phyloP scores from a whole-genome alignment of 2,329 filamentous ascomycete species.

The Hortaea werneckii region DNA sequence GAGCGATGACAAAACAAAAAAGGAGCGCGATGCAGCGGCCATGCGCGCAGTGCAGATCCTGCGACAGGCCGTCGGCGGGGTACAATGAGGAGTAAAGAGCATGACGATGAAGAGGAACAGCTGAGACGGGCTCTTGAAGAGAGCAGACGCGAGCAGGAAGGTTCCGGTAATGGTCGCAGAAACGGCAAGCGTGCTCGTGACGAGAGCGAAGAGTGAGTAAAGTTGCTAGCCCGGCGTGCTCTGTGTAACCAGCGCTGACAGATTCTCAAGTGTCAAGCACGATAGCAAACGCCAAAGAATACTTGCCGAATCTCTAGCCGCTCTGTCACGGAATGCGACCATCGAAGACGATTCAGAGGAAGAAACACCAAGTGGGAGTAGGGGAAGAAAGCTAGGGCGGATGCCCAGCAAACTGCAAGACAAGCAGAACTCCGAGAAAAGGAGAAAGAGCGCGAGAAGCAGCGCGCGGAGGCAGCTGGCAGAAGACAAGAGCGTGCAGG shows the following conservation, averaged over 20 bases:
- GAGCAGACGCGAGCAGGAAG: constrained; percentile 69
- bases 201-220: constrained; percentile 83
- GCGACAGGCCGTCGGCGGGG: constrained; percentile 72
- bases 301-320: constrained; percentile 56
- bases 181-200: constrained; percentile 77
- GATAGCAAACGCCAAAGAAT: constrained; percentile 75
- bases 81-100: constrained; percentile 95
- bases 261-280: constrained; percentile 51
- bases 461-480: constrained; percentile 62
- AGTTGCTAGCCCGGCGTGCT: background rate
- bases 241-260: no score
- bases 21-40: constrained; percentile 44
- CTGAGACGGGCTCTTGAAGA: constrained; percentile 84
- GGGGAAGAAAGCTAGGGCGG: constrained; percentile 35
- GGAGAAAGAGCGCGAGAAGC: constrained; percentile 58
- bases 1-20: constrained; percentile 47
- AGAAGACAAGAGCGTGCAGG: constrained; percentile 77
- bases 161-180: constrained; percentile 47
- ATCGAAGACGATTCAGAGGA: constrained; percentile 63
- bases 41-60: constrained; percentile 40
- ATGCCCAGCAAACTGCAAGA: constrained; percentile 41
- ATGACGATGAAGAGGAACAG: constrained; percentile 90
- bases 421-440: constrained; percentile 56
- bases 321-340: constrained; percentile 35
- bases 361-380: constrained; percentile 31